phyloP scores from a whole-genome alignment of 805 yeast genomes.

The Candida gorgasii region DNA sequence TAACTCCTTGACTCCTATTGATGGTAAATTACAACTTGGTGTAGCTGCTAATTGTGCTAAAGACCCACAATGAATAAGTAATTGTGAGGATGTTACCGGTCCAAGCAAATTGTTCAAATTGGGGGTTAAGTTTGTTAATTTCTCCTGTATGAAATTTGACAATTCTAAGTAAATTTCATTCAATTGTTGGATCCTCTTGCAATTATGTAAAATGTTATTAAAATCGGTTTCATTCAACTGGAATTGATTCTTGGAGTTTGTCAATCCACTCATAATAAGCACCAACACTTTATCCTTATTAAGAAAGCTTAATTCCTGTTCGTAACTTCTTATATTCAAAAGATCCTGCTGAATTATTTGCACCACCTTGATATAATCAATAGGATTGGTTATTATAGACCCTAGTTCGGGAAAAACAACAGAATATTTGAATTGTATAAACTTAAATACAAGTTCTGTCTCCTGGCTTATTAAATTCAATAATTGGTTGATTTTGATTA shows the following conservation, averaged over 20 bases:
- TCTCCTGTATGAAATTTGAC: conserved; percentile 54
- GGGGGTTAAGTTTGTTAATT: conserved; percentile 69
- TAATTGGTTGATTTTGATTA: conserved; percentile 55
- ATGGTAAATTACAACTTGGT: conserved; percentile 83
- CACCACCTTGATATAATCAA: conserved; percentile 59
- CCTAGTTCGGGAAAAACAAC: conserved; percentile 73
- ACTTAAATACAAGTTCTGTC: conserved; percentile 48
- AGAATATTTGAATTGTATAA: conserved; percentile 53
- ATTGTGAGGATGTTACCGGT: conserved; percentile 67
- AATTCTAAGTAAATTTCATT: conserved; percentile 45
- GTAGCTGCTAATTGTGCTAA: conserved; percentile 60
- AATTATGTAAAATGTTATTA: conserved; percentile 40
- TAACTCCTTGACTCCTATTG: conserved; percentile 60
- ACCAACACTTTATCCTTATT: conserved; percentile 64
- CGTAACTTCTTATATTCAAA: conserved; percentile 27
- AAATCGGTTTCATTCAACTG: conserved; percentile 31
- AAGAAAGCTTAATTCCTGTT: conserved; percentile 38
- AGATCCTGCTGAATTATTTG: conserved; percentile 51
- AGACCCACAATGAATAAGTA: conserved; percentile 71
- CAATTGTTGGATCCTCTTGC: conserved; percentile 49
- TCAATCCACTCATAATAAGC: conserved; percentile 68
- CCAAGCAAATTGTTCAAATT: conserved; percentile 76
- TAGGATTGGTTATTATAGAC: conserved; percentile 58
- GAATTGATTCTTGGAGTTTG: conserved; percentile 41
- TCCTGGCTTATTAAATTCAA: conserved; percentile 57